Percentiles rank a stretch among this genome's conserved stretches.
These are phyloP conservation scores for Seminavis robusta DNA, from an alignment of 108 stramenopile species.

Conservation along the genomic window DNA sequence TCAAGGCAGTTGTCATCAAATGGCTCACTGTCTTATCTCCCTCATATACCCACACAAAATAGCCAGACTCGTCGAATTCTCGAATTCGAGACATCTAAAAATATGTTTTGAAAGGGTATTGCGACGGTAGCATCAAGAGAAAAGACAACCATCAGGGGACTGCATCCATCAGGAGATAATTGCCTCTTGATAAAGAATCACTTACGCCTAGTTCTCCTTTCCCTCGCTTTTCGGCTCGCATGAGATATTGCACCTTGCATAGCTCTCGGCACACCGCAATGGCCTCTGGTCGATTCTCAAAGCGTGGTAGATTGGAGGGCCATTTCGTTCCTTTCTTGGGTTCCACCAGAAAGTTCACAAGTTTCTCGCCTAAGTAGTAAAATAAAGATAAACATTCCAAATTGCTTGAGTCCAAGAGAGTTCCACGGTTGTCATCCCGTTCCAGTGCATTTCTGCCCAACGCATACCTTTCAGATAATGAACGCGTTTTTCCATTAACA, in stretches of 20 bases:
- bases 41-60: constrained; percentile 97
- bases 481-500: constrained; percentile 94
- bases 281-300: constrained; percentile 76
- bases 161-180: not conserved
- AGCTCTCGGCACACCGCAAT: constrained; percentile 85
- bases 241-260: constrained; percentile 82
- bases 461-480: constrained; percentile 94
- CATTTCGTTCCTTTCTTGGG: constrained; percentile 89
- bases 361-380: constrained; percentile 77
- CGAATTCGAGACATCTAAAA: constrained; percentile 69
- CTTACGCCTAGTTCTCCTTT: constrained; percentile 87
- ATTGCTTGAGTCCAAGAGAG: not conserved
- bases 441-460: no score
- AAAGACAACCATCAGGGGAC: not conserved
- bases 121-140: not conserved
- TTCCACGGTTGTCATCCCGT: no score
- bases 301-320: constrained; percentile 84
- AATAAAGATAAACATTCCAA: not conserved
- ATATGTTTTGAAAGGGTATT: not conserved
- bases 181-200: not conserved
- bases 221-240: constrained; percentile 90
- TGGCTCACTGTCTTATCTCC: constrained; percentile 93
- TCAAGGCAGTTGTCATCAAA: constrained; percentile 89
- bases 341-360: constrained; percentile 91
- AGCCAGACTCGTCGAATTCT: constrained; percentile 90